phyloP scores from a whole-genome alignment of 169 alveolate genomes.

The Plasmodium relictum region DNA sequence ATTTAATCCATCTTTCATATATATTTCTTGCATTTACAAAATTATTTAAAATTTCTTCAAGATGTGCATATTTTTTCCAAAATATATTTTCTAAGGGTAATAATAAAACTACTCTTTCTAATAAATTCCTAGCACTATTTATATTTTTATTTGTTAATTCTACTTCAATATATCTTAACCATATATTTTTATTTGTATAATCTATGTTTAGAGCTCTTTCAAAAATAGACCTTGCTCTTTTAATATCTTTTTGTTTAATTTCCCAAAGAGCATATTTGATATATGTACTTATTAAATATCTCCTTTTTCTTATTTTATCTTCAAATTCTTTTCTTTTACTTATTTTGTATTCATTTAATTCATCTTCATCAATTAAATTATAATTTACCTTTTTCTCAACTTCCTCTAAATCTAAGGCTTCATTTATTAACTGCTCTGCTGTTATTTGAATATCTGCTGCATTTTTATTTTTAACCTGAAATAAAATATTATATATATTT shows the following conservation, averaged over 20 bases:
- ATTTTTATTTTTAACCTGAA: constrained; percentile 94
- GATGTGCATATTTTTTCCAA: constrained; percentile 98
- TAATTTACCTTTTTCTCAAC: constrained; percentile 86
- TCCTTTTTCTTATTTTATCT: constrained; percentile 94
- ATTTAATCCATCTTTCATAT: constrained; percentile 97
- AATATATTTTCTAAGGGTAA: constrained; percentile 98
- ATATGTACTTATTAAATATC: constrained; percentile 97
- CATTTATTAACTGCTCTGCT: constrained; percentile 98
- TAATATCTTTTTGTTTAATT: constrained; percentile 95
- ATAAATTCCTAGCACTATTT: constrained; percentile 96
- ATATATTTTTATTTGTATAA: constrained; percentile 93
- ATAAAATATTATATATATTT: background rate
- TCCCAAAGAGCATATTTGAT: constrained; percentile 99
- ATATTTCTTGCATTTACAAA: constrained; percentile 95
- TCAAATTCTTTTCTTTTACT: constrained; percentile 97
- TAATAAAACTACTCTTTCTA: constrained; percentile 97
- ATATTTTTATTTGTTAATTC: constrained; percentile 97
- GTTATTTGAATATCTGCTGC: constrained; percentile 98
- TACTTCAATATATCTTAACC: constrained; percentile 98
- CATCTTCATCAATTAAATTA: constrained; percentile 93
- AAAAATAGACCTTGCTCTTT: constrained; percentile 95
- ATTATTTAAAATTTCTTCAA: constrained; percentile 98
- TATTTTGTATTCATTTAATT: constrained; percentile 94
- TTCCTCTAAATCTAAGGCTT: constrained; percentile 96
- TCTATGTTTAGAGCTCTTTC: constrained; percentile 98